Base-by-base conservation (phyloP, 768 basidiomycete species). In the Russula vinacea region DNA sequence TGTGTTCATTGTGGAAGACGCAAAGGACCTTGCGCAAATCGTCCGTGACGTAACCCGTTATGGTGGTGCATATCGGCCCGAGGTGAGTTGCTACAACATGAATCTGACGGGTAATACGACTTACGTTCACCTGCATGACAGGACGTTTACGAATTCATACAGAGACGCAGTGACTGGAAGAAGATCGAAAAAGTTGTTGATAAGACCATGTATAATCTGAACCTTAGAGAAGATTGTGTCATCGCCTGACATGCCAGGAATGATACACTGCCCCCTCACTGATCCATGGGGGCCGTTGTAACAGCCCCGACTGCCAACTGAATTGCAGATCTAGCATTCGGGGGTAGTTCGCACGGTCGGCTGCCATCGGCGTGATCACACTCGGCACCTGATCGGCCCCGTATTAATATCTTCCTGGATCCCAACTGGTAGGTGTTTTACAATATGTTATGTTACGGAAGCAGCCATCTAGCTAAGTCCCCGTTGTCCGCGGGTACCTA, bases 101-200 rank as follows among this genome's bases (percentile, higher is more conserved):
- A 39, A 19, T 57, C 54, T 22, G 60, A 39, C 32, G 22, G 62
- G 49, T 37, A 54, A 29, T 35, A n/a, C 16, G 42, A 14, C 50
- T 58, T 9, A 32, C n/a, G 24, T 44, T 37, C 61, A 33, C 33
- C 26, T 51, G 26, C 26, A 63, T 37, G 47, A 11, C 26, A 88
- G 85, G 96, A 98, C 72, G 81, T 98, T 56, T 98, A 98, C 73
- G 96, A 98, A 74, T 96, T 98, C 70, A 91, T 98, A 70, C 92
- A 94, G 72, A 80, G 95, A 24, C 82, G 95, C 39, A 90, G 92
- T 8, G 96, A 99, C 74, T 98, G 96, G 96, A 96, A 97, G 78
- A 95, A 92, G 78, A 98, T 98, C 64, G 95, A 98, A 74, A 96
- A 93, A 76, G 87, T 84, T 32, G 97, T 98, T 56, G 92, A 94